Evolutionary conservation across 148 eudicot genomes (phyloP).

Genomic region (Gaultheria prostrata): DNA sequence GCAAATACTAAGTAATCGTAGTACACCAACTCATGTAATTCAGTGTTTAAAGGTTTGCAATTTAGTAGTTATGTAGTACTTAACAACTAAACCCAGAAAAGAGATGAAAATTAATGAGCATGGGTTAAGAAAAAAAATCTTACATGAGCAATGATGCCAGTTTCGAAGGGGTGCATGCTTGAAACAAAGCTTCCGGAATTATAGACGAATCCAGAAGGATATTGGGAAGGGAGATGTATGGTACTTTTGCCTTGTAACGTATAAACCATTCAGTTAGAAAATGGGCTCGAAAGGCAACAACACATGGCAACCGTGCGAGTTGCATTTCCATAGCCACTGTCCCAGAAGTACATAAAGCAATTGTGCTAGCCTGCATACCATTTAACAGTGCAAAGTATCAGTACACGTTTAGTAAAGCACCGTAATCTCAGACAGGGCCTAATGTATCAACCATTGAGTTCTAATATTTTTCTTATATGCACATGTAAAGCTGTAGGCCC

Average conservation of each 20-base stretch:
- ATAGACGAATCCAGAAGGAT: slow-evolving; percentile 63
- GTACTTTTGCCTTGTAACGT: slow-evolving; percentile 63
- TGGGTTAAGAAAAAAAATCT: slow-evolving; percentile 21
- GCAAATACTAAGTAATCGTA: neutral
- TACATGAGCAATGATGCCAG: slow-evolving; percentile 65
- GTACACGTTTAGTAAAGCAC: neutral
- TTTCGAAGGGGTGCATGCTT: slow-evolving; percentile 56
- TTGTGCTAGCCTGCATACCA: slow-evolving; percentile 61
- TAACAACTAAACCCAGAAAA: neutral
- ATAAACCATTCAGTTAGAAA: slow-evolving; percentile 78
- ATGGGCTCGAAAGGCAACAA: slow-evolving; percentile 93
- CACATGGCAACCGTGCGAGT: slow-evolving; percentile 82
- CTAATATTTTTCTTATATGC: neutral
- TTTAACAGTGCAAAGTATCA: neutral
- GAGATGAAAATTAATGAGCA: neutral
- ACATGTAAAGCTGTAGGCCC: no score
- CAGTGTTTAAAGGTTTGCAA: neutral
- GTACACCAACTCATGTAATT: neutral
- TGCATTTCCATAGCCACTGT: slow-evolving; percentile 88
- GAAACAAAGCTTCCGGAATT: slow-evolving; percentile 90
- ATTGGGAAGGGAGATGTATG: slow-evolving; percentile 83
- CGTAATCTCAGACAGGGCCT: neutral
- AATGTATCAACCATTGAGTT: no score
- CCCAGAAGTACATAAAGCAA: slow-evolving; percentile 90
- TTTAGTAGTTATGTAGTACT: neutral